These are phyloP conservation scores for Eutypa lata DNA, from an alignment of 2,329 filamentous ascomycete species.

Conservation along the genomic window DNA sequence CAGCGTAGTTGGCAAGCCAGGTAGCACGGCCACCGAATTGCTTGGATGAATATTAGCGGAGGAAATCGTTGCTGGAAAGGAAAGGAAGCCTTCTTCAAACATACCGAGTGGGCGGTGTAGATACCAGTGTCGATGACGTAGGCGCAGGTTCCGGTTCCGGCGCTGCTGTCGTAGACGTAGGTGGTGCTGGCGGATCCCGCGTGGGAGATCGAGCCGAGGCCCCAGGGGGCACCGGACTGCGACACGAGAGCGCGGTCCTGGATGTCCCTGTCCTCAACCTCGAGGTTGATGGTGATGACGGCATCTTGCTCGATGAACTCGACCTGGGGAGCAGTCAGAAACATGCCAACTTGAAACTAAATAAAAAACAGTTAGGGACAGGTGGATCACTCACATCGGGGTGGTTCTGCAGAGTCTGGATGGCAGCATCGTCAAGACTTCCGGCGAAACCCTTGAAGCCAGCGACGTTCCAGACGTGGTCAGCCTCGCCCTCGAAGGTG, in stretches of 20 bases:
- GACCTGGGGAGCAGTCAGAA: conserved; percentile 20
- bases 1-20: conserved; percentile 27
- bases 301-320: conserved; percentile 33
- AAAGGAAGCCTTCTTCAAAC: conserved; percentile 2
- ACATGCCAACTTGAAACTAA: too few species aligned
- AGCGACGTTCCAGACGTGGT: conserved; percentile 26
- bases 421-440: conserved; percentile 37
- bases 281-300: conserved; percentile 28
- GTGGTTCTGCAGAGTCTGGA: conserved; percentile 36
- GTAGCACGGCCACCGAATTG: conserved; percentile 42
- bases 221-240: conserved; percentile 39
- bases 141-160: conserved; percentile 40
- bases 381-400: conserved; percentile 34
- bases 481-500: conserved; percentile 27
- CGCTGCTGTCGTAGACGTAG: conserved; percentile 40
- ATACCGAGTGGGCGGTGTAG: conserved; percentile 37
- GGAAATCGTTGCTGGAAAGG: background rate
- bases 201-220: conserved; percentile 44
- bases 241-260: conserved; percentile 2
- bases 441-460: conserved; percentile 42
- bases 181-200: conserved; percentile 26
- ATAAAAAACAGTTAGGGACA: too few species aligned
- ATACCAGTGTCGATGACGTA: conserved; percentile 58
- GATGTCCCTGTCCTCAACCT: background rate
- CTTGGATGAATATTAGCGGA: conserved; percentile 12